Base-by-base conservation (phyloP, 257 asterid genomes). In the Nicotiana knightiana region DNA sequence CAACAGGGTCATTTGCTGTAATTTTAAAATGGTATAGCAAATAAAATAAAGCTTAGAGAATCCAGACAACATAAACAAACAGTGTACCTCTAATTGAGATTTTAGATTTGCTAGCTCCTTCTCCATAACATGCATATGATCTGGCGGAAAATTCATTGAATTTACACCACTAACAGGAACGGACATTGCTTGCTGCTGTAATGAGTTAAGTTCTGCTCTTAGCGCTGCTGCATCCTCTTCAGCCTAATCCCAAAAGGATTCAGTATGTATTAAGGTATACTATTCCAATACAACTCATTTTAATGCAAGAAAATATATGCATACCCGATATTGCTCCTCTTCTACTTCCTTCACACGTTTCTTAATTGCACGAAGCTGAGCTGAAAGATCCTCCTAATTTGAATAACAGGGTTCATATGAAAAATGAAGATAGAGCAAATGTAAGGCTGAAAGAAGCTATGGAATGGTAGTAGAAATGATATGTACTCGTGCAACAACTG, bases 151-250 rank as follows among this genome's bases (percentile, higher is more conserved):
- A 62, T 88, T 90, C 59, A 84, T 77, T 33, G 93, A 82, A 51
- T 85, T 83, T 35, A 88, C 63, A 85, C 84, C 88, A 79, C 91
- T 87, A 39, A 85, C 57, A 67, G 89, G 86, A 85, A 84, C 83
- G 53, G 83, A 89, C 93, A 94, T 90, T 62, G 94, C 86, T 88
- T 94, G 98, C 86, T 93, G 99, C 81, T 94, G 98, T 88, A 94
- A 85, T 24, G 90, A 89, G 88, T 96, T 91, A 24, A 96, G 83
- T 87, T 94, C 99, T 80, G 97, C 97, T 86, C 98, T 88, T 68
- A 96, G 85, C 32, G 98, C 89, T 81, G 98, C 97, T 9, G 98
- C 98, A 86, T 96, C 99, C 88, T 96, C 98, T 87, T 96, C 99
- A 16, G 99, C 99, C 99, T 96, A 82, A 79, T 65, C 33, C 77